A percentile compares a stretch with the other conserved stretches of the same genome.
These are phyloP conservation scores for Cyberlindnera mississippiensis DNA, from an alignment of 805 yeast species.

Conservation along the genomic window DNA sequence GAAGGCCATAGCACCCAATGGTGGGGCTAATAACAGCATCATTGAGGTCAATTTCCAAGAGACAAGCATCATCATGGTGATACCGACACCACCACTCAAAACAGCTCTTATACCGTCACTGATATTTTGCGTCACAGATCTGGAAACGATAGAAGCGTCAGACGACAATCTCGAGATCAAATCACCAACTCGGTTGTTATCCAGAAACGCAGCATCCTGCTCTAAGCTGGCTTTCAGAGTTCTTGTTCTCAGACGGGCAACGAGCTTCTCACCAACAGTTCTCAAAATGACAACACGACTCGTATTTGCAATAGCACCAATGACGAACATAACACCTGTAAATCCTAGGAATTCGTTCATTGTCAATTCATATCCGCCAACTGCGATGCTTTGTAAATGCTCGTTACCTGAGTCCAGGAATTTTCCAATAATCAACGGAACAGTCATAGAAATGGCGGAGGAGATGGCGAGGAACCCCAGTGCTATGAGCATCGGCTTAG, in stretches of 20 bases:
- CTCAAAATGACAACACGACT: constrained; percentile 75
- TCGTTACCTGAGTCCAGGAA: constrained; percentile 56
- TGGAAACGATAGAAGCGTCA: constrained; percentile 84
- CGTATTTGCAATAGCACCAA: constrained; percentile 77
- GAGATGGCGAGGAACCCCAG: constrained; percentile 60
- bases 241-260: constrained; percentile 76
- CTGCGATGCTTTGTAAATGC: constrained; percentile 29
- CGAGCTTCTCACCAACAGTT: constrained; percentile 80
- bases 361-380: constrained; percentile 50
- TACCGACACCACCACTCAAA: constrained; percentile 80
- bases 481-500: constrained; percentile 54
- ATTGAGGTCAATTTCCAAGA: constrained; percentile 78
- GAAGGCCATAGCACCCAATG: constrained; percentile 72
- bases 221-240: constrained; percentile 71
- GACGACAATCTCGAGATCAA: constrained; percentile 82
- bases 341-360: constrained; percentile 60
- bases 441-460: constrained; percentile 73
- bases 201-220: constrained; percentile 89
- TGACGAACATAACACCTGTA: constrained; percentile 55
- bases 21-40: constrained; percentile 80
- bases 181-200: constrained; percentile 87
- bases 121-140: constrained; percentile 81
- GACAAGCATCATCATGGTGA: constrained; percentile 87
- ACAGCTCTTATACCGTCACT: constrained; percentile 88
- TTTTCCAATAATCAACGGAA: constrained; percentile 84